Evolutionary conservation across 2,329 filamentous ascomycete genomes (phyloP).

Genomic region (Xylariaceae sp.): DNA sequence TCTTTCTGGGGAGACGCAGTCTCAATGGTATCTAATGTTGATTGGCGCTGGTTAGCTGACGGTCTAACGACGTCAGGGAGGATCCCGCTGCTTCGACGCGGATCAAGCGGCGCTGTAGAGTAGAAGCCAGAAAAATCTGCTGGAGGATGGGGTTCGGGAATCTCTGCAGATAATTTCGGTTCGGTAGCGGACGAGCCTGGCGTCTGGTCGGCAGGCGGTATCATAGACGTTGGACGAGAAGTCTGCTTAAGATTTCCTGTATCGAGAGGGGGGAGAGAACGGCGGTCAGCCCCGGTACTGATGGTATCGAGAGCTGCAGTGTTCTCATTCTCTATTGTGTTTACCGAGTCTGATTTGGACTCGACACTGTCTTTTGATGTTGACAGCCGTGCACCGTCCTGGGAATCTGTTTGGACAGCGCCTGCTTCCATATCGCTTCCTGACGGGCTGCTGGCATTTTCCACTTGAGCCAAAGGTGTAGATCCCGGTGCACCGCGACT

Average conservation of each 20-base stretch:
- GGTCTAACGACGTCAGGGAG: constrained; percentile 35
- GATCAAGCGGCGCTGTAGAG: constrained; percentile 44
- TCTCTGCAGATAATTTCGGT: neutral
- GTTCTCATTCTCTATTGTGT: constrained; percentile 21
- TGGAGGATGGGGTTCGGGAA: constrained; percentile 16
- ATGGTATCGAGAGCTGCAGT: constrained; percentile 20
- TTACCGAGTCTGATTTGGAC: too few relatives aligned
- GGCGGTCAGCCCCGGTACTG: constrained; percentile 16
- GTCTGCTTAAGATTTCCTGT: constrained; percentile 15
- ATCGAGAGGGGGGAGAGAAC: constrained; percentile 23
- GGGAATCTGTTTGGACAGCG: constrained; percentile 15
- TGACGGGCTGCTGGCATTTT: constrained; percentile 16
- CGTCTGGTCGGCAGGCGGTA: constrained; percentile 4
- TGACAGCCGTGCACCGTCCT: too few relatives aligned
- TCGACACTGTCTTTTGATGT: too few relatives aligned
- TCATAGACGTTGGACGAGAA: constrained; percentile 12
- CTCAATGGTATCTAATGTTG: constrained; percentile 46
- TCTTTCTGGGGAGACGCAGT: constrained; percentile 58
- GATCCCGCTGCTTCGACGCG: constrained; percentile 34
- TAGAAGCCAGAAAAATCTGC: constrained; percentile 31
- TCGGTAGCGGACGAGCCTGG: constrained; percentile 15
- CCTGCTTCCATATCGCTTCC: constrained; percentile 16
- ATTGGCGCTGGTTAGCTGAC: constrained; percentile 37
- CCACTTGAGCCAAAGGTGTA: constrained; percentile 12
- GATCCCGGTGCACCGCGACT: constrained; percentile 10